Percentiles rank a stretch among this genome's conserved stretches.
phyloP scores from a whole-genome alignment of 2,329 filamentous ascomycete species.

The Curvularia sp. region DNA sequence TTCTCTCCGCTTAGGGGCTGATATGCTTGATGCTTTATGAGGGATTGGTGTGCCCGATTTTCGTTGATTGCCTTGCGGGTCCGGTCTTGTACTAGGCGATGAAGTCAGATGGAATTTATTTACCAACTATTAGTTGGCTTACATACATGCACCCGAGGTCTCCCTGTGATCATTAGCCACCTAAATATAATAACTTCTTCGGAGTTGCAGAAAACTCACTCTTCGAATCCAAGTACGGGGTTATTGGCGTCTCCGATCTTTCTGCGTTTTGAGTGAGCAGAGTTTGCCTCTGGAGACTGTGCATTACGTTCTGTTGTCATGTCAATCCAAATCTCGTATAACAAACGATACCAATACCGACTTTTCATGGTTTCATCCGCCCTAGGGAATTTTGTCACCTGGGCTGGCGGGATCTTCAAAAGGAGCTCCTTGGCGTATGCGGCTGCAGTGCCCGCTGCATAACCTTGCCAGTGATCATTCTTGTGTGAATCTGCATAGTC shows the following conservation, averaged over 20 bases:
- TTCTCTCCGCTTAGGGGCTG: neutral
- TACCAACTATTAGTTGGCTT: too few relatives aligned
- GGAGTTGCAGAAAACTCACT: neutral
- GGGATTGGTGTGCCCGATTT: neutral
- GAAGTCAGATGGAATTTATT: neutral
- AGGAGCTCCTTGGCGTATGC: slow-evolving; percentile 17
- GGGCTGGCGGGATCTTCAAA: neutral
- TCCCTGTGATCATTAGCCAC: neutral
- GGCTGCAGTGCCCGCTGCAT: slow-evolving; percentile 31
- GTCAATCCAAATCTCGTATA: neutral
- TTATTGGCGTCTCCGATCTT: neutral
- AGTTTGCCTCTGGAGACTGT: neutral
- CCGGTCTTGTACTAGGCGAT: neutral
- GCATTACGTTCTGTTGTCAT: neutral
- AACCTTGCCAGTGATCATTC: slow-evolving; percentile 21
- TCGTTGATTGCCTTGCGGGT: neutral
- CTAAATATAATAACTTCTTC: neutral
- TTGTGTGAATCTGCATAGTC: slow-evolving; percentile 29
- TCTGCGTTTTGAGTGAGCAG: neutral
- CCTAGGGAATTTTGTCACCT: neutral
- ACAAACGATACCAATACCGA: neutral
- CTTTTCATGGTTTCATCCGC: neutral
- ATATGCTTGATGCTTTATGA: too few relatives aligned
- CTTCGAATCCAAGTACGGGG: neutral
- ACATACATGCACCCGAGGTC: neutral